phyloP scores from a whole-genome alignment of 441 rosid species.

The Brassica hybrid region DNA sequence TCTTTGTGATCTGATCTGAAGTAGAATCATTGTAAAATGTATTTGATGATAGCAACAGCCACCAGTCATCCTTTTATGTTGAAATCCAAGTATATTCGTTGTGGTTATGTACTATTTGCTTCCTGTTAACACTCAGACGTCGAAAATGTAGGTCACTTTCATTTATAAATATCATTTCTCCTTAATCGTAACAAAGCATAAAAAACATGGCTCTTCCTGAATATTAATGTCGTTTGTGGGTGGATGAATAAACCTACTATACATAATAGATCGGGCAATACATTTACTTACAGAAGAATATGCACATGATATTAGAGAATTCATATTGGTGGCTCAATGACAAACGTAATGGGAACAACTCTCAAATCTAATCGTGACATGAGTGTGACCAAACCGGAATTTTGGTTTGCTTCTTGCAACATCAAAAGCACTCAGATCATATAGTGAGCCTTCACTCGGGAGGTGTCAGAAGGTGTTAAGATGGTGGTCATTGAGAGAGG shows the following conservation, averaged over 20 bases:
- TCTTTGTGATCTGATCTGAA: too few relatives aligned
- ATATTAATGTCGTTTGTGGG: not conserved
- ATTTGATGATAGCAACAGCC: too few relatives aligned
- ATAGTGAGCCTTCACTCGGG: not conserved
- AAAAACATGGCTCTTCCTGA: not conserved
- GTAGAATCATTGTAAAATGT: too few relatives aligned
- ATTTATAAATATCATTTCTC: not conserved
- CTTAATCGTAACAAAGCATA: not conserved
- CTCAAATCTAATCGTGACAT: not conserved
- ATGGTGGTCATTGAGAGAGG: too few relatives aligned
- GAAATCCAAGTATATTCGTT: too few relatives aligned
- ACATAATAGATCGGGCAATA: not conserved
- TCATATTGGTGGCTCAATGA: too few relatives aligned
- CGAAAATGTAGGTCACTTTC: not conserved
- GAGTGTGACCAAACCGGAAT: not conserved
- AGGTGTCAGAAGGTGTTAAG: not conserved
- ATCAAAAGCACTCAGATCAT: not conserved
- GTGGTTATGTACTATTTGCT: too few relatives aligned
- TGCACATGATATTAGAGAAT: not conserved
- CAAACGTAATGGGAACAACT: not conserved
- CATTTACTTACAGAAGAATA: not conserved
- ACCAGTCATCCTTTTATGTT: too few relatives aligned
- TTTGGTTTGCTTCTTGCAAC: not conserved
- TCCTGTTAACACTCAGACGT: not conserved
- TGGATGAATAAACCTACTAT: not conserved